phyloP scores from a whole-genome alignment of 176 grass and related monocot species.

The Leersia perrieri region DNA sequence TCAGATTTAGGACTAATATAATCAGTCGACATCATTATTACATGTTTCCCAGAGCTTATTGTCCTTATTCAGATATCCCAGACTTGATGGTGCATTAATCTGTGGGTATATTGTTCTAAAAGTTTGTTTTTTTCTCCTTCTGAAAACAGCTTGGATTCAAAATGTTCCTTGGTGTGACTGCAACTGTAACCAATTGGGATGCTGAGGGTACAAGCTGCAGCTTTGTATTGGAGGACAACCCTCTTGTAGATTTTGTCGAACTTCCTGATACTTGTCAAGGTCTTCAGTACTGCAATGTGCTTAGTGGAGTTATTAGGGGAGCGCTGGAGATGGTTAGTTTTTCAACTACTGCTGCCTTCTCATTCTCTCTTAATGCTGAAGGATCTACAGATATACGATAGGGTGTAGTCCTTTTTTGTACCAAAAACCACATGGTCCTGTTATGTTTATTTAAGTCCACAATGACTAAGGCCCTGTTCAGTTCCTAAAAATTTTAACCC shows the following conservation, averaged over 20 bases:
- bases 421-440: background rate
- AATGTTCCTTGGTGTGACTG: slow-evolving; percentile 96
- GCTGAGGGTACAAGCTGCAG: slow-evolving; percentile 89
- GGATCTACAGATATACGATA: background rate
- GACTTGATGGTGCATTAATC: background rate
- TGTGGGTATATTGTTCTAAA: slow-evolving; percentile 19
- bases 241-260: slow-evolving; percentile 97
- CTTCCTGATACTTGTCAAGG: slow-evolving; percentile 97
- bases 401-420: background rate
- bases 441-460: background rate
- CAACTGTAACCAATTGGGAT: slow-evolving; percentile 93
- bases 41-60: background rate
- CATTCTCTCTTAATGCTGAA: background rate
- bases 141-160: slow-evolving; percentile 86
- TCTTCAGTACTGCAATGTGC: slow-evolving; percentile 86
- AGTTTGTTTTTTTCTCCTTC: background rate
- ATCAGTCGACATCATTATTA: background rate
- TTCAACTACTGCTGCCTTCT: background rate
- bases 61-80: background rate
- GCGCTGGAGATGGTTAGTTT: slow-evolving; percentile 90
- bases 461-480: too few species aligned
- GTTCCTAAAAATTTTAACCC: too few species aligned
- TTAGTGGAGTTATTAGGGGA: slow-evolving; percentile 91
- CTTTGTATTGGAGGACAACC: slow-evolving; percentile 96
- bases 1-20: background rate